Evolutionary conservation across 495 filamentous ascomycete genomes (phyloP).

Genomic region (Aspergillus homomorphus): DNA sequence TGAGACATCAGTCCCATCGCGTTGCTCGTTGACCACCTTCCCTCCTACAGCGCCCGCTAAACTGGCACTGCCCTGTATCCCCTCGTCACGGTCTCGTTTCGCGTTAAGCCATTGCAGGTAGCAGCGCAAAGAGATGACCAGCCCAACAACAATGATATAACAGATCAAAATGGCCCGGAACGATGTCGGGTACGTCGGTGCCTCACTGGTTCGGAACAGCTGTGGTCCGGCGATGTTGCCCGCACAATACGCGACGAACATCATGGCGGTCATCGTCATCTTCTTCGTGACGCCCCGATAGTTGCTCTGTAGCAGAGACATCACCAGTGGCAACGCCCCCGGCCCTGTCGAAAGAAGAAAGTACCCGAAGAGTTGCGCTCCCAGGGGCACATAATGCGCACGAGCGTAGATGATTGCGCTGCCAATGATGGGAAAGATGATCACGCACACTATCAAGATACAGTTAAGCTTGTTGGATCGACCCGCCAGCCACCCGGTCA

Average conservation of each 20-base stretch:
- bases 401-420: slow-evolving; percentile 58
- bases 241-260: slow-evolving; percentile 41
- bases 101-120: slow-evolving; percentile 44
- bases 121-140: slow-evolving; percentile 37
- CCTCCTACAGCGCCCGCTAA: slow-evolving; percentile 38
- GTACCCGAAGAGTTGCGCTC: slow-evolving; percentile 55
- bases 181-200: slow-evolving; percentile 40
- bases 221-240: slow-evolving; percentile 44
- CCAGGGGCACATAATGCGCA: slow-evolving; percentile 46
- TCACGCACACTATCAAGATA: slow-evolving; percentile 30
- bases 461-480: slow-evolving; percentile 32
- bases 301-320: slow-evolving; percentile 56
- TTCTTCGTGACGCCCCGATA: slow-evolving; percentile 68
- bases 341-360: slow-evolving; percentile 54
- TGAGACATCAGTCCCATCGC: slow-evolving; percentile 18
- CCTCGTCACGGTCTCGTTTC: slow-evolving; percentile 37
- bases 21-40: slow-evolving; percentile 30
- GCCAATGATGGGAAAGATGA: slow-evolving; percentile 44
- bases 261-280: slow-evolving; percentile 44
- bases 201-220: slow-evolving; percentile 34
- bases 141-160: slow-evolving; percentile 41
- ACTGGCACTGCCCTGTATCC: slow-evolving; percentile 39
- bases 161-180: slow-evolving; percentile 53
- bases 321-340: slow-evolving; percentile 54
- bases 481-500: slow-evolving; percentile 38